These are phyloP conservation scores for Discostella pseudostelligera DNA, from an alignment of 108 stramenopile species.

Conservation along the genomic window DNA sequence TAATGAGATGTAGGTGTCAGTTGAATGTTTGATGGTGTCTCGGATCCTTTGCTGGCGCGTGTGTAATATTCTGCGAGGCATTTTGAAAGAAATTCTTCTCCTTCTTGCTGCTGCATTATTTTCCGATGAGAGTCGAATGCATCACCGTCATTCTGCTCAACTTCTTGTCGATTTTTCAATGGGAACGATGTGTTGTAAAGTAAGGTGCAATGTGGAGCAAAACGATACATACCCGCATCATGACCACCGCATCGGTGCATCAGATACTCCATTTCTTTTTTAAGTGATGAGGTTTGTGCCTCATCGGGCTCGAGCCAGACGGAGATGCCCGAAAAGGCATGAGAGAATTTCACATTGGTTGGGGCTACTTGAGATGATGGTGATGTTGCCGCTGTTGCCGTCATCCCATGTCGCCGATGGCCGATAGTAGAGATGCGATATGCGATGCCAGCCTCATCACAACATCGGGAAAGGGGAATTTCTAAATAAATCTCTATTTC, in stretches of 20 bases:
- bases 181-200: conserved; percentile 41
- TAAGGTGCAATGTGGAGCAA: conserved; percentile 47
- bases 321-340: conserved; percentile 33
- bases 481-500: too few species aligned
- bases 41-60: not conserved
- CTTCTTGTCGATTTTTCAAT: not conserved
- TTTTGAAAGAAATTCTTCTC: conserved; percentile 22
- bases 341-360: conserved; percentile 21
- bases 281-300: conserved; percentile 8
- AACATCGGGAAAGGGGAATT: too few species aligned
- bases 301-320: conserved; percentile 47
- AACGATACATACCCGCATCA: conserved; percentile 16
- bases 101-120: not conserved
- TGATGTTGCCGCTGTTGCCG: not conserved
- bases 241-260: conserved; percentile 27
- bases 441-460: too few species aligned
- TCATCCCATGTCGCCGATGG: not conserved
- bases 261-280: conserved; percentile 29
- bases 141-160: too few species aligned
- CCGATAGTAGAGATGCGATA: too few species aligned
- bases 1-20: conserved; percentile 31
- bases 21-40: too few species aligned
- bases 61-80: conserved; percentile 23
- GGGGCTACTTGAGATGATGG: not conserved
- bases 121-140: too few species aligned